phyloP scores from a whole-genome alignment of 2,329 filamentous ascomycete genomes.

The Immersiporthe knoxdaviesiana region DNA sequence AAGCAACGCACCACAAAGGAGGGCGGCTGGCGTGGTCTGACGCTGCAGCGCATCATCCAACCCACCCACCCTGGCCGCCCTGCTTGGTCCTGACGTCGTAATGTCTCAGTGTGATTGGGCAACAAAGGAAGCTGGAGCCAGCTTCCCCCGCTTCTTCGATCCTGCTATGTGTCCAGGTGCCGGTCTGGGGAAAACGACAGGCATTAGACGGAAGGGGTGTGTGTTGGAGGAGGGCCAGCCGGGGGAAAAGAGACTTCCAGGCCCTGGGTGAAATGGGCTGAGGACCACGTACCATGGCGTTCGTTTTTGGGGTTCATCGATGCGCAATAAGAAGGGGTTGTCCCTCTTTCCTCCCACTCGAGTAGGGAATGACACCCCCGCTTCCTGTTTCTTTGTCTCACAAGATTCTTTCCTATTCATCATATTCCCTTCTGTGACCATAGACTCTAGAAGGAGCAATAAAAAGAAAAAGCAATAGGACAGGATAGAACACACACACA shows the following conservation, averaged over 20 bases:
- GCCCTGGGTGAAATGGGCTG: not conserved
- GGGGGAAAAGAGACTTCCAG: not conserved
- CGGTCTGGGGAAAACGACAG: slow-evolving; percentile 11
- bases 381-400: not conserved
- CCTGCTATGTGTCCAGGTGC: not conserved
- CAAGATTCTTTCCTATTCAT: not conserved
- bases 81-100: slow-evolving; percentile 5
- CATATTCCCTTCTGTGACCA: not conserved
- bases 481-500: not conserved
- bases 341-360: not conserved
- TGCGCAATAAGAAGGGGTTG: not conserved
- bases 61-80: not conserved
- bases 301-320: not conserved
- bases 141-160: not conserved
- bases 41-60: slow-evolving; percentile 5
- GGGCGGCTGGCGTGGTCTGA: slow-evolving; percentile 11
- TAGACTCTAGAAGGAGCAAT: not conserved
- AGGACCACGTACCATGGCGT: not conserved
- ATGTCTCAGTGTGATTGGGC: slow-evolving; percentile 10
- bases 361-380: not conserved
- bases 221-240: not conserved
- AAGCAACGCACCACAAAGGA: slow-evolving; percentile 6
- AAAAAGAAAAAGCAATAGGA: not conserved
- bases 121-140: not conserved
- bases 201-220: not conserved